Percentiles rank a stretch among this genome's conserved stretches.
phyloP scores from a whole-genome alignment of 305 asterid genomes.

The Ruellia speciosa region DNA sequence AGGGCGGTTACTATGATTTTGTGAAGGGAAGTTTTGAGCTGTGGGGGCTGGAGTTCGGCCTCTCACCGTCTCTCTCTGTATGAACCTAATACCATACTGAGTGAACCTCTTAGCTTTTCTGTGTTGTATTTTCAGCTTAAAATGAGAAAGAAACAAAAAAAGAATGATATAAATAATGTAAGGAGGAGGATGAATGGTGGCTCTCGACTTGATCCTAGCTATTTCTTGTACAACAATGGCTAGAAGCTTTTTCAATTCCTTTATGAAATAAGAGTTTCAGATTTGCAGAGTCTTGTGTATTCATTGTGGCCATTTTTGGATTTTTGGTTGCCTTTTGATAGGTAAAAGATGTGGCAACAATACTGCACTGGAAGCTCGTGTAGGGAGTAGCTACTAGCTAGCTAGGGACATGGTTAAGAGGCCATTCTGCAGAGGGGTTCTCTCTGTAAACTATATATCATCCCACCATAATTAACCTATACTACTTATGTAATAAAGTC shows the following conservation, averaged over 20 bases:
- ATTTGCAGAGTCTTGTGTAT: conserved; percentile 18
- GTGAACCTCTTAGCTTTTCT: conserved; percentile 21
- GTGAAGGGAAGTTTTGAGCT: conserved; percentile 78
- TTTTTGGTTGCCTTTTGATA: conserved; percentile 39
- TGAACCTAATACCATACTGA: conserved; percentile 41
- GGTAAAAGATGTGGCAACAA: conserved; percentile 86
- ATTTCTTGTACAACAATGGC: conserved; percentile 19
- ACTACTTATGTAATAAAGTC: neutral
- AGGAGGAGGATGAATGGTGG: conserved; percentile 19
- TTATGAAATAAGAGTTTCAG: conserved; percentile 20
- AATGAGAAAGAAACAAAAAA: conserved; percentile 22
- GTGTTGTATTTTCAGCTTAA: conserved; percentile 31
- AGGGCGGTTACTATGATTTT: conserved; percentile 85
- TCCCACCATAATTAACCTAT: neutral
- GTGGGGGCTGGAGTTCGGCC: conserved; percentile 69
- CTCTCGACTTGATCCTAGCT: conserved; percentile 15
- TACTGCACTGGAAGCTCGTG: conserved; percentile 89
- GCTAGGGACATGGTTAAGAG: conserved; percentile 23
- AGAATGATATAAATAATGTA: conserved; percentile 18
- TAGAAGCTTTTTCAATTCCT: neutral
- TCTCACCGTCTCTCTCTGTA: conserved; percentile 65
- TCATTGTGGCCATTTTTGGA: conserved; percentile 33
- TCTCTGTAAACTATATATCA: conserved; percentile 12
- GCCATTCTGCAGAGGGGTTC: conserved; percentile 34
- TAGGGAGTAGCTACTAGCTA: conserved; percentile 19